Percentiles rank a stretch among this genome's conserved stretches.
These are phyloP conservation scores for Aristolochia fimbriata DNA, from an alignment of 164 flowering plant genomes.

Conservation along the genomic window DNA sequence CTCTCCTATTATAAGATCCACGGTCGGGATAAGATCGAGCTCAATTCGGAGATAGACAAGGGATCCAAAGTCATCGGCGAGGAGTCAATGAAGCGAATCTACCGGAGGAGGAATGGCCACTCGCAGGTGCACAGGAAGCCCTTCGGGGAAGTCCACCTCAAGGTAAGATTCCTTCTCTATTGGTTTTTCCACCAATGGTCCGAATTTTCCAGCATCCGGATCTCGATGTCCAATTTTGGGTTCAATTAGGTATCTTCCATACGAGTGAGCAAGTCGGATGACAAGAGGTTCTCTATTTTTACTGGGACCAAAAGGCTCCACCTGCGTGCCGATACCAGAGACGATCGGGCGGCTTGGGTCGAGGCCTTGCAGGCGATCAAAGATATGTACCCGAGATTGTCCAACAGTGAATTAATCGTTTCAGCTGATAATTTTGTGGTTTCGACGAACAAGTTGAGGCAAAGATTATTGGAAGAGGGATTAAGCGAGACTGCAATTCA, in stretches of 20 bases:
- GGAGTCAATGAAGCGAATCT: constrained; percentile 41
- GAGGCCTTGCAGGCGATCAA: constrained; percentile 89
- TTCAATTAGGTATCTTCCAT: constrained; percentile 51
- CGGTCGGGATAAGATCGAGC: constrained; percentile 72
- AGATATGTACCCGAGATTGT: constrained; percentile 87
- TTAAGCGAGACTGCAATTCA: constrained; percentile 58
- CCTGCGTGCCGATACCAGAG: constrained; percentile 72
- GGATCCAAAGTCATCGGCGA: constrained; percentile 84
- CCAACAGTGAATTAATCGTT: constrained; percentile 82
- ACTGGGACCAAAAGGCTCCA: constrained; percentile 88
- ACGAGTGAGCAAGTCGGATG: constrained; percentile 63
- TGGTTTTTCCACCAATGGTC: not conserved
- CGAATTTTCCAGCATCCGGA: not conserved
- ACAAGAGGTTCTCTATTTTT: constrained; percentile 51
- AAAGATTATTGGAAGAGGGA: constrained; percentile 67
- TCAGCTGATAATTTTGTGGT: constrained; percentile 29
- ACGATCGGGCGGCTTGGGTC: constrained; percentile 73
- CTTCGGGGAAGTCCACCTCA: constrained; percentile 67
- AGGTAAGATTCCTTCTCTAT: constrained; percentile 17
- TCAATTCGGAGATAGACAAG: constrained; percentile 59
- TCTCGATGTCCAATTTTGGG: not conserved
- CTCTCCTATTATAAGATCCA: constrained; percentile 65
- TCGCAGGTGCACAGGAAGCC: constrained; percentile 37
- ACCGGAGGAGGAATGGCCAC: constrained; percentile 18
- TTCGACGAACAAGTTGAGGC: constrained; percentile 77